phyloP scores from a whole-genome alignment of 2,329 filamentous ascomycete genomes.

The Apiospora rasikravindrae region DNA sequence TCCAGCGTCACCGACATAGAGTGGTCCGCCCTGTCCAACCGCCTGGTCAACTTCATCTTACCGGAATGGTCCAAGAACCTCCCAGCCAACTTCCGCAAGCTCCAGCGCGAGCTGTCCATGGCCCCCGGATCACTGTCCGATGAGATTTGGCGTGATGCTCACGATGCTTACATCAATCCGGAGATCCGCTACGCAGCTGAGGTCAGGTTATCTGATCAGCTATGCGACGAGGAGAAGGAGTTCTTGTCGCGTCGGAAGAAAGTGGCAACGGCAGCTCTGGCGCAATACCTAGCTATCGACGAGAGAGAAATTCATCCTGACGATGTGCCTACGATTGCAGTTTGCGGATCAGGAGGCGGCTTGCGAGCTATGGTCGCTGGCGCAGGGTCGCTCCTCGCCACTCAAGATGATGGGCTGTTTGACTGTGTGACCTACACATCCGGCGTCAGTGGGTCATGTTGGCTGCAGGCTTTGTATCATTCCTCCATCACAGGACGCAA shows the following conservation, averaged over 20 bases:
- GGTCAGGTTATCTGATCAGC: conserved; percentile 79
- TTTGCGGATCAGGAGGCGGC: conserved; percentile 93
- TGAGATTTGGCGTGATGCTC: conserved; percentile 91
- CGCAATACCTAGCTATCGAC: conserved; percentile 78
- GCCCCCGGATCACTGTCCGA: conserved; percentile 86
- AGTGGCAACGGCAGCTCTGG: conserved; percentile 74
- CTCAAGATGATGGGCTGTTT: conserved; percentile 85
- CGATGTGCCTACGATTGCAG: conserved; percentile 90
- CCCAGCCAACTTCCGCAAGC: conserved; percentile 78
- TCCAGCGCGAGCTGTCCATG: conserved; percentile 88
- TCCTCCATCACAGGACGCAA: conserved; percentile 75
- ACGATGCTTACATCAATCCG: conserved; percentile 81
- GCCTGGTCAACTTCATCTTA: conserved; percentile 72
- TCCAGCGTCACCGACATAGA: conserved; percentile 60
- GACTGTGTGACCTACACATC: conserved; percentile 95
- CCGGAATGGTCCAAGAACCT: conserved; percentile 83
- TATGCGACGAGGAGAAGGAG: conserved; percentile 82
- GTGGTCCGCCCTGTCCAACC: conserved; percentile 60
- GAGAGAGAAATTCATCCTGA: conserved; percentile 87
- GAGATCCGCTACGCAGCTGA: conserved; percentile 83
- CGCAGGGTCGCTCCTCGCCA: conserved; percentile 82
- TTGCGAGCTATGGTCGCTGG: conserved; percentile 89
- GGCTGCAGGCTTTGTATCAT: conserved; percentile 88
- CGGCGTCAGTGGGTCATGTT: conserved; percentile 94
- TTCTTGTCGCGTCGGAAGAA: conserved; percentile 74